Base-by-base conservation (phyloP, 2,329 filamentous ascomycete species). In the Fusarium pseudograminearum region DNA sequence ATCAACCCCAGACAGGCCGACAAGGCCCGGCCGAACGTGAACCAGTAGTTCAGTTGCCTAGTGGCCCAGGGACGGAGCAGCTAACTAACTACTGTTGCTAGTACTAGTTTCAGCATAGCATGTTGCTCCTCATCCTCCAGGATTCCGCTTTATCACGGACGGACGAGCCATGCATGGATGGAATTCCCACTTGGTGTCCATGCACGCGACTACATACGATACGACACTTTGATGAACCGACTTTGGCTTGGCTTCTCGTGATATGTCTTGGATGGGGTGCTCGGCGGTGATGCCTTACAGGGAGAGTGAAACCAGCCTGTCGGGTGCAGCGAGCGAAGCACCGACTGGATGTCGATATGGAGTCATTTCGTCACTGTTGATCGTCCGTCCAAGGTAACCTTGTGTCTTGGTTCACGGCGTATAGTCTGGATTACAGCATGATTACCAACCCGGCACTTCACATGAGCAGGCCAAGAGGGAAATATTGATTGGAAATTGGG, bases 361-460 rank as follows among this genome's bases (percentile, higher is more conserved):
- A 67, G 64, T 65, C 57, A 61, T 66, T 51, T 36, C 44, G 44
- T 65, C 50, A 54, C 28, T 46, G 28, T 18, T 38, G 11, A 38
- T 38, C 16, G 33, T 31, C 31, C 16, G 4, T 26, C 44, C 15
- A 30, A 18, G 4, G 41, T 38, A 28, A 44, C 36, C 31, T 50
- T 7, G 4, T 42, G 55, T 57, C 20, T 55, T 28, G 30, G n/a
- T 45, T 64, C 47, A 46, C 57, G 55, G 28, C 2, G 28, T 41
- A 26, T 24, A 54, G 16, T 18, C 26, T 14, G 18, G 41, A 61
- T 69, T 61, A 69, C 52, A 61, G 24, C 26, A 62, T 62, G 61
- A 67, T 69, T 51, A 69, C 66, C 66, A 66, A 70, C 66, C 55
- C 56, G 38, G 48, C 53, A 64, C 33, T 58, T 58, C 28, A 44